A percentile compares a stretch with the other conserved stretches of the same genome.
phyloP scores from a whole-genome alignment of 305 asterid species.

The Rubia peregrina region DNA sequence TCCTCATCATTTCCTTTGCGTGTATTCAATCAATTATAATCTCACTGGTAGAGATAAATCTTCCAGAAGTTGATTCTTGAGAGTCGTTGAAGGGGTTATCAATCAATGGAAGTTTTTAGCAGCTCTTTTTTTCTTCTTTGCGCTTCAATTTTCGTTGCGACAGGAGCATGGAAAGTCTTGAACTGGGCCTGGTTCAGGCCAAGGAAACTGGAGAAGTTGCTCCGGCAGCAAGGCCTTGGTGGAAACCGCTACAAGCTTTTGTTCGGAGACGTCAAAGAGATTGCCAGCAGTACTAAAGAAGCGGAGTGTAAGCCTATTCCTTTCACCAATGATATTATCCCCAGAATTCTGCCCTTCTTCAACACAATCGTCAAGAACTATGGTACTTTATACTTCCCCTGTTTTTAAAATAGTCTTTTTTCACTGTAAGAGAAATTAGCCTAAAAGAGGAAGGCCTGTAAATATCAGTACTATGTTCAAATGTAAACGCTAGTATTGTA shows the following conservation, averaged over 20 bases:
- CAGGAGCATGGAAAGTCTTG: slow-evolving; percentile 24
- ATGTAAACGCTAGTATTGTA: too few species aligned
- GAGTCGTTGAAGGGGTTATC: too few species aligned
- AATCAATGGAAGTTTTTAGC: neutral
- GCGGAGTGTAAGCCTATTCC: slow-evolving; percentile 31
- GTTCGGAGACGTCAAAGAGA: slow-evolving; percentile 30
- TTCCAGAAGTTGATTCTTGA: neutral
- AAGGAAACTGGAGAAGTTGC: slow-evolving; percentile 25
- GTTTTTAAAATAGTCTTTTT: too few species aligned
- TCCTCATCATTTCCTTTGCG: too few species aligned
- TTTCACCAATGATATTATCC: slow-evolving; percentile 25
- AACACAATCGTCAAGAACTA: slow-evolving; percentile 16
- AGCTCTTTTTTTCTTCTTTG: neutral
- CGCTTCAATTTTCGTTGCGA: neutral
- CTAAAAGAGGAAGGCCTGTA: too few species aligned
- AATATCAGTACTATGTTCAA: too few species aligned
- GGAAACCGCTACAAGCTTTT: slow-evolving; percentile 30
- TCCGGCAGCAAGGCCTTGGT: slow-evolving; percentile 29
- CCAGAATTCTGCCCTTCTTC: slow-evolving; percentile 29
- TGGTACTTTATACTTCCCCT: slow-evolving; percentile 12
- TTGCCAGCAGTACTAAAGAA: slow-evolving; percentile 10
- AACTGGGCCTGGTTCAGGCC: slow-evolving; percentile 32
- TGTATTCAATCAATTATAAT: too few species aligned
- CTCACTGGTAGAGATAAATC: too few species aligned
- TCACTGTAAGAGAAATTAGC: too few species aligned